Percentiles rank a stretch among this genome's conserved stretches.
Evolutionary conservation across 257 asterid genomes (phyloP).

Genomic region (Petrea volubilis): DNA sequence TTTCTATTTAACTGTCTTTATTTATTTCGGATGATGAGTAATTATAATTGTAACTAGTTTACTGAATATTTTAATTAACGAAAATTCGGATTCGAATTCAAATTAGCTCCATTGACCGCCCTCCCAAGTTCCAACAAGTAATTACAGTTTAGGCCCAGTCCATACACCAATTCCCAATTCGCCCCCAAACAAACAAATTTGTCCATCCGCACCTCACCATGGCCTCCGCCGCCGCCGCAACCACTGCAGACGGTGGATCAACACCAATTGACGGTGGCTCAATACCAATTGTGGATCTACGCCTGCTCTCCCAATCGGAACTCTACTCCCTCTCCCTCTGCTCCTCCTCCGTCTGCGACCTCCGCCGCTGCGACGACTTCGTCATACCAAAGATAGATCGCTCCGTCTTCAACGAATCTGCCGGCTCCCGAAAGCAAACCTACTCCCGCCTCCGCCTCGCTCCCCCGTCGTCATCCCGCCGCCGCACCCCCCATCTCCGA

Average conservation of each 20-base stretch:
- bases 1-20: too few species aligned
- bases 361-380: constrained; percentile 64
- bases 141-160: too few species aligned
- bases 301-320: constrained; percentile 72
- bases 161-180: too few species aligned
- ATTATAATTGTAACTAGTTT: too few species aligned
- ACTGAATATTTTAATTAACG: too few species aligned
- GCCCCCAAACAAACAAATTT: constrained; percentile 16
- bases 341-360: constrained; percentile 54
- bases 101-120: too few species aligned
- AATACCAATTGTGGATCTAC: constrained; percentile 65
- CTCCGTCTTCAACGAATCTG: constrained; percentile 87
- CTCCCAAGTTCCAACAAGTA: too few species aligned
- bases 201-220: constrained; percentile 22
- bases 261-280: constrained; percentile 48
- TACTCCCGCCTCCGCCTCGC: constrained; percentile 89
- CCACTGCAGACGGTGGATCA: constrained; percentile 32
- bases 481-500: constrained; percentile 76
- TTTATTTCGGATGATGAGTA: too few species aligned
- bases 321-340: constrained; percentile 68
- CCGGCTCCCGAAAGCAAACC: constrained; percentile 91
- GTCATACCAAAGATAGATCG: constrained; percentile 80
- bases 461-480: constrained; percentile 60
- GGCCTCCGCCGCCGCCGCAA: constrained; percentile 28
- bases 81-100: too few species aligned